Percentiles rank a stretch among this genome's conserved stretches.
Conservation (phyloP, 2,329 filamentous ascomycete species). For the Coniella lustricola region DNA sequence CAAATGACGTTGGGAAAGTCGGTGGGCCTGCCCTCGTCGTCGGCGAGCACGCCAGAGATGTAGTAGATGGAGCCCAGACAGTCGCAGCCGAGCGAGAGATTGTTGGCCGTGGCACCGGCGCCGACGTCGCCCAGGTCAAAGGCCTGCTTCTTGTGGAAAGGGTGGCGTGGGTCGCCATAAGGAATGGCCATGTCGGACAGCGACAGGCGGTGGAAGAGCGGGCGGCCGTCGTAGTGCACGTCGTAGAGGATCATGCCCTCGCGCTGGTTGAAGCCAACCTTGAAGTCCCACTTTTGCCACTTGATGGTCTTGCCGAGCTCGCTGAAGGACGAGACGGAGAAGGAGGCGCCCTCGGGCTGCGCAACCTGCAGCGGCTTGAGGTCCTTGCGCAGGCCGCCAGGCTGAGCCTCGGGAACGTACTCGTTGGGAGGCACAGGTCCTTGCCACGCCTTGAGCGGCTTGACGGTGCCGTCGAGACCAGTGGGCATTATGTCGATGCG, state of each 20-base stretch:
- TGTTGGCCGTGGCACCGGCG: conserved; percentile 58
- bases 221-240: conserved; percentile 52
- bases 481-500: conserved; percentile 65
- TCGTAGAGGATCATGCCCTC: conserved; percentile 59
- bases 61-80: conserved; percentile 53
- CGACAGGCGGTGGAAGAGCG: conserved; percentile 52
- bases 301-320: conserved; percentile 23
- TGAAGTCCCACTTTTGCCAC: conserved; percentile 48
- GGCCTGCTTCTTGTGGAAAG: conserved; percentile 58
- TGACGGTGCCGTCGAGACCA: conserved; percentile 53
- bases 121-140: conserved; percentile 63
- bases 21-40: conserved; percentile 10
- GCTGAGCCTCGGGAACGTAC: conserved; percentile 58
- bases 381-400: conserved; percentile 43
- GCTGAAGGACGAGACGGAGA: conserved; percentile 28
- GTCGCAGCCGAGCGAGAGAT: conserved; percentile 54
- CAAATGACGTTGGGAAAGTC: conserved; percentile 41
- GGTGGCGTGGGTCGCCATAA: conserved; percentile 54
- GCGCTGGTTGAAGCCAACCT: conserved; percentile 57
- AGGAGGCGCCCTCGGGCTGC: conserved; percentile 58
- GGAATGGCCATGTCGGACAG: conserved; percentile 59
- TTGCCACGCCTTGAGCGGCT: conserved; percentile 49
- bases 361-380: conserved; percentile 56
- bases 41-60: conserved; percentile 16
- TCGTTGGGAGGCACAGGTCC: conserved; percentile 48